Conservation (phyloP, 768 basidiomycete species). For the Boletus speciosus region DNA sequence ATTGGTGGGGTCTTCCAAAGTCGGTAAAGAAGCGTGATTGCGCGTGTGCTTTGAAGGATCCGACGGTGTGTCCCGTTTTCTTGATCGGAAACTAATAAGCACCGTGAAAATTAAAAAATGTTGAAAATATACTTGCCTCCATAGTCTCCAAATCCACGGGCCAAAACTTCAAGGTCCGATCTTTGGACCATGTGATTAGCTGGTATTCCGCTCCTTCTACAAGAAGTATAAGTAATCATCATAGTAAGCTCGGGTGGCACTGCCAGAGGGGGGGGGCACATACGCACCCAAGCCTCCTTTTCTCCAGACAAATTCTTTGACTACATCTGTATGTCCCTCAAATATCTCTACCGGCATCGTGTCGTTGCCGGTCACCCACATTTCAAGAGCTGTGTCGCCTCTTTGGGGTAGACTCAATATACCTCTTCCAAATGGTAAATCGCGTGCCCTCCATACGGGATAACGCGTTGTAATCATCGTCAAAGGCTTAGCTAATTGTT, state of each 20-base stretch:
- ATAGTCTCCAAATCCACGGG: conserved; percentile 71
- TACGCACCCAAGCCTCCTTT: conserved; percentile 53
- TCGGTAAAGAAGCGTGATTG: conserved; percentile 21
- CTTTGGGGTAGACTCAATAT: conserved; percentile 86
- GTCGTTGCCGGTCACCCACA: conserved; percentile 53
- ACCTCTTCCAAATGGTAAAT: conserved; percentile 89
- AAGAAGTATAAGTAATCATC: not conserved
- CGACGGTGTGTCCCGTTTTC: conserved; percentile 48
- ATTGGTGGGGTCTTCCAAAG: conserved; percentile 31
- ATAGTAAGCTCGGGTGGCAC: not conserved
- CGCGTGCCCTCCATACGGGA: conserved; percentile 92
- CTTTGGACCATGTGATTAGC: conserved; percentile 81
- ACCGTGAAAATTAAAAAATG: not conserved
- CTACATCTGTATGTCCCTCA: conserved; percentile 88
- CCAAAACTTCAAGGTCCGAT: conserved; percentile 89
- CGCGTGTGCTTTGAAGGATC: conserved; percentile 24
- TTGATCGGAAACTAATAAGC: conserved; percentile 23
- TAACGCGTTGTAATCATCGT: conserved; percentile 68
- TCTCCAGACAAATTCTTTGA: conserved; percentile 98
- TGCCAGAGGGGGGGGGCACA: too few relatives aligned
- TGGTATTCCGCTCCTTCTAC: conserved; percentile 55
- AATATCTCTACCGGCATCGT: conserved; percentile 62
- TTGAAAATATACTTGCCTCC: conserved; percentile 43
- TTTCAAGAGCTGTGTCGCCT: conserved; percentile 77
- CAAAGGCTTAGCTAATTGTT: conserved; percentile 35